Percentiles rank a stretch among this genome's conserved stretches.
phyloP scores from a whole-genome alignment of 345 rosid genomes.

The Salix brachista region DNA sequence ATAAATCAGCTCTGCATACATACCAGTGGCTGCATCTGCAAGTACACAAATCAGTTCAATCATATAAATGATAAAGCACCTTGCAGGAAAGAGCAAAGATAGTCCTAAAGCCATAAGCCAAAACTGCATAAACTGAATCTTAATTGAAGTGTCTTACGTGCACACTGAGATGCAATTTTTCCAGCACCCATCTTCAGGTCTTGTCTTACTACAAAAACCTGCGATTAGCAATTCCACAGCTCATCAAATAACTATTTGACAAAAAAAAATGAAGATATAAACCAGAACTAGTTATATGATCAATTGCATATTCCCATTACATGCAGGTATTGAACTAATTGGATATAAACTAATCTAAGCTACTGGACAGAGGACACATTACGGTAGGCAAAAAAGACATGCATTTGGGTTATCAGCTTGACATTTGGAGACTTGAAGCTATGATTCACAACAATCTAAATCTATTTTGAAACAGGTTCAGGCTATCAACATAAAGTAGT shows the following conservation, averaged over 20 bases:
- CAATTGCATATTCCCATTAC: neutral
- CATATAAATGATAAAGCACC: neutral
- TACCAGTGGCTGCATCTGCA: slow-evolving; percentile 90
- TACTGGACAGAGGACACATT: neutral
- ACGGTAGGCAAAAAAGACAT: neutral
- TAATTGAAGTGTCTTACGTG: slow-evolving; percentile 50
- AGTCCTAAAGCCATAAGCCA: neutral
- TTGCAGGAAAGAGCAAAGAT: neutral
- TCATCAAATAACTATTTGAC: slow-evolving; percentile 1
- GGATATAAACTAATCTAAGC: neutral
- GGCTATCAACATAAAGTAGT: neutral
- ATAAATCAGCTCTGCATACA: slow-evolving; percentile 71
- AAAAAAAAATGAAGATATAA: neutral
- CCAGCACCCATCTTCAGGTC: slow-evolving; percentile 90
- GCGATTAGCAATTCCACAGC: slow-evolving; percentile 21
- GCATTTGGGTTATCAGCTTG: neutral
- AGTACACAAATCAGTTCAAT: slow-evolving; percentile 8
- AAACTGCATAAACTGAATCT: neutral
- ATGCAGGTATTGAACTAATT: neutral
- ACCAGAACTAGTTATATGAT: neutral
- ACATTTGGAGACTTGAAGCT: neutral
- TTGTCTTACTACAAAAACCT: slow-evolving; percentile 90
- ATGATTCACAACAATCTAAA: neutral
- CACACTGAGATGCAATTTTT: slow-evolving; percentile 84
- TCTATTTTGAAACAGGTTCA: neutral